These are phyloP conservation scores for Tetrahymena malaccensis DNA, from an alignment of 73 alveolate genomes.

Conservation along the genomic window DNA sequence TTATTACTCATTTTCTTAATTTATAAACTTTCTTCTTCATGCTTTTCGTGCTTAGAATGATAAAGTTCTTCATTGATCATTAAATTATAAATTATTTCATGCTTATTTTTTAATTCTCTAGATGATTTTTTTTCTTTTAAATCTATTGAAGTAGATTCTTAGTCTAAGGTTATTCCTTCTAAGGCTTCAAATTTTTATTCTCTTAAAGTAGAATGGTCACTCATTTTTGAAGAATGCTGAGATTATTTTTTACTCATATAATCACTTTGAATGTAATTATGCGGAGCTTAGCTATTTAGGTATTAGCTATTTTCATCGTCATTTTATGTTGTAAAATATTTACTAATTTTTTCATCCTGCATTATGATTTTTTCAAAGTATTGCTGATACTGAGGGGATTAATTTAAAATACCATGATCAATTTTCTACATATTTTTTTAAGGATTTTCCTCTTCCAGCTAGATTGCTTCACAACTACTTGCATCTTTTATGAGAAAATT, in stretches of 20 bases:
- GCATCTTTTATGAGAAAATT: not conserved
- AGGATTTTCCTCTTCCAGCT: not conserved
- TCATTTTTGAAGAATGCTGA: not conserved
- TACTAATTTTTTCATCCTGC: not conserved
- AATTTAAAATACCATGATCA: not conserved
- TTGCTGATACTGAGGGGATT: not conserved
- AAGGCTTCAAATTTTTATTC: not conserved
- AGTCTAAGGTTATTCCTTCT: not conserved
- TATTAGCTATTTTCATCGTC: not conserved
- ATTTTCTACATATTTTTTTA: not conserved
- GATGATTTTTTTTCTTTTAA: not conserved
- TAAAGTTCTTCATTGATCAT: not conserved
- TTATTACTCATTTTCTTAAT: not conserved
- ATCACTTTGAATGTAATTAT: not conserved
- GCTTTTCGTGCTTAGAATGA: not conserved
- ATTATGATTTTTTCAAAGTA: not conserved
- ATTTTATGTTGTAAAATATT: not conserved
- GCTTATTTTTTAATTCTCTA: not conserved
- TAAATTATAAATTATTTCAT: not conserved
- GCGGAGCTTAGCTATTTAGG: not conserved
- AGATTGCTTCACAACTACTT: not conserved
- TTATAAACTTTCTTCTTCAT: not conserved
- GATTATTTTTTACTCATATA: not conserved
- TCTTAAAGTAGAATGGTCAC: not conserved
- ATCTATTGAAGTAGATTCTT: not conserved